Base-by-base conservation (phyloP, 306 rosid species). In the Macrotyloma uniflorum region DNA sequence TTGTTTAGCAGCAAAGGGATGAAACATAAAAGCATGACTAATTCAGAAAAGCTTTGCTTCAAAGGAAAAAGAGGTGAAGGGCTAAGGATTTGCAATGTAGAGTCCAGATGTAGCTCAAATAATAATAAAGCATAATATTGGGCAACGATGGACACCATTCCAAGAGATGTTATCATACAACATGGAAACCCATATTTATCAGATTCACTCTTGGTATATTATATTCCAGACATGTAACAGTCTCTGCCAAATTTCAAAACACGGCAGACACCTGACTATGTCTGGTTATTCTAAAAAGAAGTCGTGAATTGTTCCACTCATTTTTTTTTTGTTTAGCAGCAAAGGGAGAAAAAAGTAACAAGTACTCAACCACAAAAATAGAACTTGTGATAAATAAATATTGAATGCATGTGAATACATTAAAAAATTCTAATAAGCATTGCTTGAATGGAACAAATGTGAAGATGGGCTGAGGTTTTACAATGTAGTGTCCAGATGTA, bases 51-150 rank as follows among this genome's bases (percentile, higher is more conserved):
- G 42, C 8, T 36, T 8, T 1, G 11, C 28, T 61, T 26, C 20
- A 59, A 74, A 15, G 38, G 18, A 18, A 30, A 6, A n/a, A 32
- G 0, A 18, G 20, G 20, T 0, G 1, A 70, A 45, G 4, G 2
- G 19, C 1, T 6, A 7, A 33, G 18, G 8, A 2, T 3, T 4
- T 18, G 32, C 2, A 3, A 85, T 84, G 82, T 80, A 49, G 70
- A 63, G 76, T 77, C 86, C 84, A 82, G 88, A 84, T 84, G 91
- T 86, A 86, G 91, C 90, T 82, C 89, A 71, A 68, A 46, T 80
- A 86, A 86, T 62, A 81, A 87, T 13, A 51, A 61, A 35, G 72
- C 11, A 68, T 57, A 83, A 79, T 82, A 82, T 24, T 70, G 86
- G 82, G 88, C 87, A 87, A 80, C 82, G 84, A 75, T 84, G 84